Percentiles rank a stretch among this genome's conserved stretches.
phyloP scores from a whole-genome alignment of 1,139 yeast genomes.

The Geotrichum klebahnii region DNA sequence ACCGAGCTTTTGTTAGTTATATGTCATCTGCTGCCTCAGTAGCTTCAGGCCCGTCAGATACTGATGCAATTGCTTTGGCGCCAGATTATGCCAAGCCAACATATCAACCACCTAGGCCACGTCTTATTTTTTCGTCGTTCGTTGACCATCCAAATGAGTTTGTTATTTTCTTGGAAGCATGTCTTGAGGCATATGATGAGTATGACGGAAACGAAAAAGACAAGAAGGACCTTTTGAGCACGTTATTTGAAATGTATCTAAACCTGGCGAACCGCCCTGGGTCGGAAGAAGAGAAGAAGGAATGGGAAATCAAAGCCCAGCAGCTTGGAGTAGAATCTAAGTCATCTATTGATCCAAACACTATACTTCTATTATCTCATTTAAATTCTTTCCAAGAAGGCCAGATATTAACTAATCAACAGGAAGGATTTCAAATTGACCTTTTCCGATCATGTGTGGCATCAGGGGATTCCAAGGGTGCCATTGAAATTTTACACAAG shows the following conservation, averaged over 20 bases:
- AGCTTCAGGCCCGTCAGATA: slow-evolving; percentile 12
- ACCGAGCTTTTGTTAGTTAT: slow-evolving; percentile 65
- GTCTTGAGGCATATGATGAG: slow-evolving; percentile 71
- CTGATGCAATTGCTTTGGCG: slow-evolving; percentile 5
- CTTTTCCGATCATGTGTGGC: slow-evolving; percentile 62
- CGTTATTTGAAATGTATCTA: slow-evolving; percentile 78
- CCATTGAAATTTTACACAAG: slow-evolving; percentile 53
- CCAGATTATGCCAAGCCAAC: slow-evolving; percentile 49
- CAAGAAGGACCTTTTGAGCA: slow-evolving; percentile 65
- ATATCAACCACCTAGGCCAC: slow-evolving; percentile 87
- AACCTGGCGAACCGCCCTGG: slow-evolving; percentile 50
- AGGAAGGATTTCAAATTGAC: slow-evolving; percentile 56
- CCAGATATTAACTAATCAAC: slow-evolving; percentile 32
- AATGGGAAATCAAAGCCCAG: slow-evolving; percentile 67
- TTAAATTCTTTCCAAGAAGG: slow-evolving; percentile 38
- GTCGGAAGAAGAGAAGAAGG: slow-evolving; percentile 38
- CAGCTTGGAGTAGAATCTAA: slow-evolving; percentile 47
- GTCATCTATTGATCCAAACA: slow-evolving; percentile 50
- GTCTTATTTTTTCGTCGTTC: slow-evolving; percentile 81
- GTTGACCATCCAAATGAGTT: slow-evolving; percentile 80
- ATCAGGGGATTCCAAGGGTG: slow-evolving; percentile 54
- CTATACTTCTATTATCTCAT: slow-evolving; percentile 63
- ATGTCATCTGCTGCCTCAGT: slow-evolving; percentile 40
- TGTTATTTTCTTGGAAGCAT: slow-evolving; percentile 91
- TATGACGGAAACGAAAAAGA: slow-evolving; percentile 71